Percentiles rank a stretch among this genome's conserved stretches.
Conservation (phyloP, 306 rosid species). For the Hylodesmum podocarpum region DNA sequence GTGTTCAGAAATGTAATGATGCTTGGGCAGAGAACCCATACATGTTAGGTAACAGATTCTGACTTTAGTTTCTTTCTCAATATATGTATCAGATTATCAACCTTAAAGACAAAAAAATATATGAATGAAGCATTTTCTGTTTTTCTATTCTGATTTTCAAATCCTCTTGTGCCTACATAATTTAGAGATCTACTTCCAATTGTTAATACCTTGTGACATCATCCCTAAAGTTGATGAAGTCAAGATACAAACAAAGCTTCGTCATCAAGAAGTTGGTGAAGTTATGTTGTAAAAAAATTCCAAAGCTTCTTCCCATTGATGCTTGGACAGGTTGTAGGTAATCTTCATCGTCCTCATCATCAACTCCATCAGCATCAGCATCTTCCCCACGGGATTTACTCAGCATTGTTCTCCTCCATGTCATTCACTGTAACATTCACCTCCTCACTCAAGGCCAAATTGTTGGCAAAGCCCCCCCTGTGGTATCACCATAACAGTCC, state of each 20-base stretch:
- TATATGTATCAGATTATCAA: no score
- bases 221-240: constrained; percentile 54
- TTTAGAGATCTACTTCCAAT: constrained; percentile 45
- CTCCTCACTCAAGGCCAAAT: constrained; percentile 74
- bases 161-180: no score
- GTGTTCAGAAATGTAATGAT: no score
- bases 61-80: no score
- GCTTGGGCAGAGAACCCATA: no score
- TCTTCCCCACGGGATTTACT: constrained; percentile 60
- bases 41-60: no score
- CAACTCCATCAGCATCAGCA: constrained; percentile 42
- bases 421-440: constrained; percentile 69
- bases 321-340: constrained; percentile 71
- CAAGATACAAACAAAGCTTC: constrained; percentile 39
- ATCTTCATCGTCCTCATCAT: constrained; percentile 54
- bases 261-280: constrained; percentile 4
- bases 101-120: no score
- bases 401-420: constrained; percentile 40
- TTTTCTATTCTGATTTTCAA: no score
- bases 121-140: no score
- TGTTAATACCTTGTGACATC: constrained; percentile 52
- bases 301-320: constrained; percentile 89
- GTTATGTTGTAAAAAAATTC: constrained; percentile 81
- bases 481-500: constrained; percentile 45
- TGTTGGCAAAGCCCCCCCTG: constrained; percentile 31